phyloP scores from a whole-genome alignment of 169 alveolate species.

The Plasmodium falciparum region DNA sequence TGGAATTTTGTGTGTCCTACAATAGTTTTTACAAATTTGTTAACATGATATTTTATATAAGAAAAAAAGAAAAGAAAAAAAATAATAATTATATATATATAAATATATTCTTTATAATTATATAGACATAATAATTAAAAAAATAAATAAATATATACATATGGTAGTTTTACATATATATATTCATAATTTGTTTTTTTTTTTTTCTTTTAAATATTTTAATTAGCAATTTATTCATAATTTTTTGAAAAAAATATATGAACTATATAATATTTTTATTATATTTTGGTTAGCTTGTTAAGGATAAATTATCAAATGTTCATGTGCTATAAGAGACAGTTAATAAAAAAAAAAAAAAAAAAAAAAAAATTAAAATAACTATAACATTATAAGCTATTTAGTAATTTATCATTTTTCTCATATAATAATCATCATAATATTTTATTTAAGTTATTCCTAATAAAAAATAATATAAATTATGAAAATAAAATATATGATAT shows the following conservation, averaged over 20 bases:
- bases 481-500: too few species aligned
- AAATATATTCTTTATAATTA: slow-evolving; percentile 1
- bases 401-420: too few species aligned
- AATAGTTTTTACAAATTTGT: slow-evolving; percentile 10
- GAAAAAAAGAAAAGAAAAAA: slow-evolving; percentile 7
- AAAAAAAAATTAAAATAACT: not conserved
- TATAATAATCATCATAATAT: too few species aligned
- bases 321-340: slow-evolving; percentile 10
- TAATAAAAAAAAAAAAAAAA: slow-evolving; percentile 12
- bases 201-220: slow-evolving; percentile 2
- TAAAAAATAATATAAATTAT: too few species aligned
- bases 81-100: slow-evolving; percentile 15
- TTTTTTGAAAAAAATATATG: not conserved
- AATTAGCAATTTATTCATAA: not conserved
- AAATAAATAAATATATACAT: slow-evolving; percentile 6
- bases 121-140: slow-evolving; percentile 25
- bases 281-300: slow-evolving; percentile 26
- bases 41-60: too few species aligned
- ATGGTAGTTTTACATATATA: not conserved
- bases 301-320: slow-evolving; percentile 18
- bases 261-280: slow-evolving; percentile 10
- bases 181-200: slow-evolving; percentile 13
- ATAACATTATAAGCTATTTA: too few species aligned
- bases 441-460: too few species aligned
- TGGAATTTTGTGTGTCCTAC: slow-evolving; percentile 33